Percentiles rank a stretch among this genome's conserved stretches.
Evolutionary conservation across 768 basidiomycete genomes (phyloP).

Genomic region (Exidia glandulosa): DNA sequence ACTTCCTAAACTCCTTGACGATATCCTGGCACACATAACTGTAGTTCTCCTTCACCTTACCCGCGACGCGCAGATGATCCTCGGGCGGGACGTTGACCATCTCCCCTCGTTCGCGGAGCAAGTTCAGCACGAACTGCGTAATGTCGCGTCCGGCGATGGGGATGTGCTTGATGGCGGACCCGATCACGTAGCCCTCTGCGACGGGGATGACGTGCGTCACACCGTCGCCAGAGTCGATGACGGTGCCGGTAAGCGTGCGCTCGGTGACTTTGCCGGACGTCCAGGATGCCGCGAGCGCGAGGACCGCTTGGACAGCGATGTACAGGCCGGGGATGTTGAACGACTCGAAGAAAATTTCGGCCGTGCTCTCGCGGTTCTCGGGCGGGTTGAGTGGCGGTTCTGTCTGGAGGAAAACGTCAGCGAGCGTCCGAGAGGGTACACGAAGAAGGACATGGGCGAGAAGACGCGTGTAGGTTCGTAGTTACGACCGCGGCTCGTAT

Average conservation of each 20-base stretch:
- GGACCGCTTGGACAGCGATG: conserved; percentile 97
- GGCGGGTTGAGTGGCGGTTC: conserved; percentile 97
- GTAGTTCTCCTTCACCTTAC: conserved; percentile 95
- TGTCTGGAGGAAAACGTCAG: conserved; percentile 43
- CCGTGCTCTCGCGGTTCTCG: conserved; percentile 97
- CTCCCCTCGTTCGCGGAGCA: conserved; percentile 93
- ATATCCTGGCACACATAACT: conserved; percentile 99
- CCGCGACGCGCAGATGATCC: conserved; percentile 83
- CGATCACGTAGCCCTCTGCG: conserved; percentile 98
- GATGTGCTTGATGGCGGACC: conserved; percentile 97
- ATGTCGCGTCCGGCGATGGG: conserved; percentile 98
- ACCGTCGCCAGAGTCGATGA: conserved; percentile 98
- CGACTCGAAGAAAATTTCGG: conserved; percentile 99
- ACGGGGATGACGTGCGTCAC: conserved; percentile 96
- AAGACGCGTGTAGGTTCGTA: too few relatives aligned
- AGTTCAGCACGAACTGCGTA: conserved; percentile 88
- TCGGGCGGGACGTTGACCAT: conserved; percentile 85
- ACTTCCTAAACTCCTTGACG: conserved; percentile 97
- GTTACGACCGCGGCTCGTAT: too few relatives aligned
- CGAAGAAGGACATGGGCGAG: background rate
- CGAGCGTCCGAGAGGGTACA: background rate
- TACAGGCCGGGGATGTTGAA: conserved; percentile 99
- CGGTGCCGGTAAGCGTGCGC: conserved; percentile 90
- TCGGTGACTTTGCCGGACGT: conserved; percentile 80
- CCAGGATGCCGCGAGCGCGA: conserved; percentile 97